phyloP scores from a whole-genome alignment of 1,284 basidiomycete genomes.

The Sporisorium graminicola region DNA sequence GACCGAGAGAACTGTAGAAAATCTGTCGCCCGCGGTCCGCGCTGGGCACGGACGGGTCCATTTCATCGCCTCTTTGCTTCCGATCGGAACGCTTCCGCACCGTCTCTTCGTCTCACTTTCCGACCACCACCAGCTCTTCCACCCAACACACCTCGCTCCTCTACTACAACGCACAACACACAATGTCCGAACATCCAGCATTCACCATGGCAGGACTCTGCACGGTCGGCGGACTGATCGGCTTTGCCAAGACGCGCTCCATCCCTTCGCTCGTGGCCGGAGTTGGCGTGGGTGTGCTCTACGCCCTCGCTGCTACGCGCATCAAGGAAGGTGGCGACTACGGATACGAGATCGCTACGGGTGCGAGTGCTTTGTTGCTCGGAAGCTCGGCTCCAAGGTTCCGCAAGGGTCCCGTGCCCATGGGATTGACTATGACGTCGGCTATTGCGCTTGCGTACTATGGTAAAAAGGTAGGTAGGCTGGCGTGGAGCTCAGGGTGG shows the following conservation, averaged over 20 bases:
- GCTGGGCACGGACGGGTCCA: too few species aligned
- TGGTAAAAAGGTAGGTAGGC: constrained; percentile 72
- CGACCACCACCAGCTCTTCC: background rate
- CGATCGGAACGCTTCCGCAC: background rate
- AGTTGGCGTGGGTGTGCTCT: constrained; percentile 79
- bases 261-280: constrained; percentile 82
- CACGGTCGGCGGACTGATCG: constrained; percentile 78
- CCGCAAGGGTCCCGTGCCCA: constrained; percentile 81
- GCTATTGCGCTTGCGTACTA: constrained; percentile 79
- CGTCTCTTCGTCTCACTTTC: background rate
- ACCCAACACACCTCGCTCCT: background rate
- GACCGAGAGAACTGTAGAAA: too few species aligned
- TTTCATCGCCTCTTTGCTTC: too few species aligned
- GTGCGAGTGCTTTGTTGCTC: constrained; percentile 81
- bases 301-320: constrained; percentile 67
- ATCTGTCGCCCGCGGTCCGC: constrained; percentile 42
- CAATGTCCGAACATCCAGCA: constrained; percentile 83
- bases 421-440: constrained; percentile 77
- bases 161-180: background rate
- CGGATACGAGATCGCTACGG: constrained; percentile 78
- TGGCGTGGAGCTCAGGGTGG: too few species aligned
- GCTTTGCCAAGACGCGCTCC: constrained; percentile 58
- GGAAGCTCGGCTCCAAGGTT: constrained; percentile 82
- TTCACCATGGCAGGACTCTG: constrained; percentile 83
- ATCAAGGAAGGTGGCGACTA: constrained; percentile 79